A percentile compares a stretch with the other conserved stretches of the same genome.
Conservation (phyloP, 2,329 filamentous ascomycete genomes). For the Zymoseptoria tritici region DNA sequence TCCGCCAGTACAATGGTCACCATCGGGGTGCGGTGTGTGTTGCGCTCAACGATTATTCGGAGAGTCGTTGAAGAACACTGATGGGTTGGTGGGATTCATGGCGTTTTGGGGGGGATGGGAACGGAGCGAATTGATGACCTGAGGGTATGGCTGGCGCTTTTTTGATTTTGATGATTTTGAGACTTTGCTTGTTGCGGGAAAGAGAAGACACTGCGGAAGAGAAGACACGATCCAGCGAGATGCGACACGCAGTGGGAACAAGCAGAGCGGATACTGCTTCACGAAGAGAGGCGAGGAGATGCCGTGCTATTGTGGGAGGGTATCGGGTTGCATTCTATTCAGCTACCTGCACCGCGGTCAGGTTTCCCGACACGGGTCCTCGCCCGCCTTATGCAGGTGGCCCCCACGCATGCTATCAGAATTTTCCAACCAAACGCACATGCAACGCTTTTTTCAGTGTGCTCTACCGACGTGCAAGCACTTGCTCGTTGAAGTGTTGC, state of each 20-base stretch:
- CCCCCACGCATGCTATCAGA: too few species aligned
- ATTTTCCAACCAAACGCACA: too few species aligned
- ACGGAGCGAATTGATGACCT: not conserved
- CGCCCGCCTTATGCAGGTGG: too few species aligned
- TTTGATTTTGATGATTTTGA: not conserved
- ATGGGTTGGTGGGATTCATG: not conserved
- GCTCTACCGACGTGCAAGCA: too few species aligned
- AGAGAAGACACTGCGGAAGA: not conserved
- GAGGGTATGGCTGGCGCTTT: not conserved
- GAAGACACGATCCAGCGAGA: not conserved
- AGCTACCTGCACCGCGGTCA: too few species aligned
- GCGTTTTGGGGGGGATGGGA: not conserved
- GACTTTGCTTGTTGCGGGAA: not conserved
- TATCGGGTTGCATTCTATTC: not conserved
- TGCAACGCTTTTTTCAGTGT: too few species aligned
- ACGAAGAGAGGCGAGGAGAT: not conserved
- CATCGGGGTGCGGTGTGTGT: constrained; percentile 89
- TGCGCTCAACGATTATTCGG: constrained; percentile 67
- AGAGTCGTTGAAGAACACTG: constrained; percentile 10
- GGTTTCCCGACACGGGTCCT: too few species aligned
- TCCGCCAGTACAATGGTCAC: constrained; percentile 91
- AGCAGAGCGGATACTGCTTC: not conserved
- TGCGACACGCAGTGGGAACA: not conserved
- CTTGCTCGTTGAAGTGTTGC: too few species aligned
- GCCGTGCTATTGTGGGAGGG: not conserved